Base-by-base conservation (phyloP, 2,329 filamentous ascomycete genomes). In the Apiospora marii region DNA sequence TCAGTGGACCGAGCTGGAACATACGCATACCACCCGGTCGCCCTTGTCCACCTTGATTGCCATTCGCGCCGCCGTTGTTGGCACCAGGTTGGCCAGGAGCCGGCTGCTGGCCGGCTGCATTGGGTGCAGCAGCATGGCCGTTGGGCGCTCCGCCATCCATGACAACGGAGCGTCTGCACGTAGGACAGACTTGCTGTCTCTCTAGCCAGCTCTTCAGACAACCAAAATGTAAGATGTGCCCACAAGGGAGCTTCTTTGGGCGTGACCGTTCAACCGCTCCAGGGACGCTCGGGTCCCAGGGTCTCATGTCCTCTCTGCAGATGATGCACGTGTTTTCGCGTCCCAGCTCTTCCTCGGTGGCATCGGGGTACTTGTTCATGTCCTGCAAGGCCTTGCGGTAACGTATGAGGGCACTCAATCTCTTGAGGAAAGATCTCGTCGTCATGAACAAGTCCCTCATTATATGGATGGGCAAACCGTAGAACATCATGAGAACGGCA, bases 131-230 rank as follows among this genome's bases (percentile, higher is more conserved):
- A 61, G 72, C 78, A 13, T 80, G 79, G n/a, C 81, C 81, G 73
- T 82, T 84, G 72, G 79, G 78, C 67, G 80, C 73, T 58, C 80
- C 74, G 74, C 79, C 83, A 2, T 88, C 87, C 49, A 94, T 85
- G 14, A 94, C 93, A 22, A 98, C 96, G 22, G 96, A 92, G 69
- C 93, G 90, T 77, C 96, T 91, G 81, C 96, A 99, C 2, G 95
- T 99, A 8, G 96, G 96, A 81, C 96, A 99, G 46, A 97, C 95
- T 84, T 99, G 96, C 82, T 99, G 96, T 75, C 96, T 89, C 85
- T 99, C 96, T 41, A 99, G 88, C 96, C 96, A 99, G 81, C 95
- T 97, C 82, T 96, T 94, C 72, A 99, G 89, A 81, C 96, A 99
- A 68, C 95, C 93, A 76, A 98, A 93, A 82, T 99, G 96, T 51